These are phyloP conservation scores for Apiotrichum sp. DNA, from an alignment of 1,284 basidiomycete genomes.

Conservation along the genomic window DNA sequence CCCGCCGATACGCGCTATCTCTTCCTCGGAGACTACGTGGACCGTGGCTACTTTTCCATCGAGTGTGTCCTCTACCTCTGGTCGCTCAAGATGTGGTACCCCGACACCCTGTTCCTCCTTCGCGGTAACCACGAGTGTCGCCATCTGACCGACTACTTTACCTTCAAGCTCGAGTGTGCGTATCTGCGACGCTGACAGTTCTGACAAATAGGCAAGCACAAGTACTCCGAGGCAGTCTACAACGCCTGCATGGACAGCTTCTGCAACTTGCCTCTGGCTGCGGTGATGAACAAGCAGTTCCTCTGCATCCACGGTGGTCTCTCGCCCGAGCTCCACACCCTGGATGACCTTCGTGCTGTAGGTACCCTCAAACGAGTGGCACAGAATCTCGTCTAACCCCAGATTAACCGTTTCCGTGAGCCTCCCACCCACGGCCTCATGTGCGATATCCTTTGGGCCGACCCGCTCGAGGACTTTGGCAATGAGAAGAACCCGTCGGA, in stretches of 20 bases:
- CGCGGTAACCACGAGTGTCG: conserved; percentile 98
- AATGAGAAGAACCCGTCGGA: conserved; percentile 78
- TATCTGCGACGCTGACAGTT: conserved; percentile 11
- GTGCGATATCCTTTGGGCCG: conserved; percentile 94
- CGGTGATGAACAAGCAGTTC: conserved; percentile 97
- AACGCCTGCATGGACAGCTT: conserved; percentile 91
- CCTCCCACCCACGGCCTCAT: conserved; percentile 89
- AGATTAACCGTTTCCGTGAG: conserved; percentile 92
- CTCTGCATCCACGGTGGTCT: conserved; percentile 91
- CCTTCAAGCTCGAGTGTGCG: conserved; percentile 90
- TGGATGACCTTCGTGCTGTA: conserved; percentile 75
- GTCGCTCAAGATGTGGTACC: conserved; percentile 89
- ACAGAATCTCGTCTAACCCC: not conserved
- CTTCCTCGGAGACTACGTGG: conserved; percentile 97
- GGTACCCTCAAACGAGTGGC: conserved; percentile 29
- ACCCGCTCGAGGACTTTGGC: conserved; percentile 90
- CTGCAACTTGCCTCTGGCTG: conserved; percentile 83
- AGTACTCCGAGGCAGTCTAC: conserved; percentile 84
- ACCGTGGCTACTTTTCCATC: conserved; percentile 91
- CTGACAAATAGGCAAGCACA: conserved; percentile 71
- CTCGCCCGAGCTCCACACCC: conserved; percentile 80
- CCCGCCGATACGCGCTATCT: conserved; percentile 87
- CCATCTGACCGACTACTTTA: conserved; percentile 94
- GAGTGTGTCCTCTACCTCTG: conserved; percentile 93
- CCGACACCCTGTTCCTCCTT: conserved; percentile 79